Conservation (phyloP, 192 early-diverging fungal genomes). For the Backusella tarrabulga region DNA sequence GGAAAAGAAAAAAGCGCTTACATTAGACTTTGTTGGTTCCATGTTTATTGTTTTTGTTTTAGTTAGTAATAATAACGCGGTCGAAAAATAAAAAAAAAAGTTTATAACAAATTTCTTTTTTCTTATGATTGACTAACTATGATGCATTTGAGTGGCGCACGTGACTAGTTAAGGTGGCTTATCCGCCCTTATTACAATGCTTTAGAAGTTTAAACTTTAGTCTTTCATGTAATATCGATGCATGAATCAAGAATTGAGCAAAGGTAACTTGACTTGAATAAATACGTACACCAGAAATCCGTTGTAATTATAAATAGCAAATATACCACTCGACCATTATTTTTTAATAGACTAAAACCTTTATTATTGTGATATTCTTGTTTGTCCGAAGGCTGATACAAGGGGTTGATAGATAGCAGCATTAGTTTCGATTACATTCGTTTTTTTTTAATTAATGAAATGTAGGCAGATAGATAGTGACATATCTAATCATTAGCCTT, state of each 20-base stretch:
- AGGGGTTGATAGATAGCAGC: no score
- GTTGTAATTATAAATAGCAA: no score
- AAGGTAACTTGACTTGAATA: neutral
- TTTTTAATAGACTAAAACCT: no score
- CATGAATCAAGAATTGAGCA: neutral
- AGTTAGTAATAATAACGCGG: neutral
- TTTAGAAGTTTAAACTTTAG: neutral
- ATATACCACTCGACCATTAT: no score
- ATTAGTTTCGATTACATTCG: no score
- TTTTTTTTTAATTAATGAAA: no score
- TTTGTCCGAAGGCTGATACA: no score
- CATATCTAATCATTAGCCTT: no score
- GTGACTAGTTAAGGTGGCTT: neutral
- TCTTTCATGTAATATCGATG: neutral
- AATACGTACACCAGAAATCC: no score
- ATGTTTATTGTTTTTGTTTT: neutral
- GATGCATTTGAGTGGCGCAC: neutral
- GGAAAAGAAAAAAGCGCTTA: neutral
- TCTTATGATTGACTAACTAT: neutral
- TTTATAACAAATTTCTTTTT: neutral
- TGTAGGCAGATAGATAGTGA: no score
- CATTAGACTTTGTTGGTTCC: slow-evolving; percentile 6
- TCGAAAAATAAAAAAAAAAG: neutral
- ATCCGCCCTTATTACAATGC: neutral
- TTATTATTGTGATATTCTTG: no score